These are phyloP conservation scores for Trichomonascus vanleenenianus DNA, from an alignment of 805 yeast genomes.

Conservation along the genomic window DNA sequence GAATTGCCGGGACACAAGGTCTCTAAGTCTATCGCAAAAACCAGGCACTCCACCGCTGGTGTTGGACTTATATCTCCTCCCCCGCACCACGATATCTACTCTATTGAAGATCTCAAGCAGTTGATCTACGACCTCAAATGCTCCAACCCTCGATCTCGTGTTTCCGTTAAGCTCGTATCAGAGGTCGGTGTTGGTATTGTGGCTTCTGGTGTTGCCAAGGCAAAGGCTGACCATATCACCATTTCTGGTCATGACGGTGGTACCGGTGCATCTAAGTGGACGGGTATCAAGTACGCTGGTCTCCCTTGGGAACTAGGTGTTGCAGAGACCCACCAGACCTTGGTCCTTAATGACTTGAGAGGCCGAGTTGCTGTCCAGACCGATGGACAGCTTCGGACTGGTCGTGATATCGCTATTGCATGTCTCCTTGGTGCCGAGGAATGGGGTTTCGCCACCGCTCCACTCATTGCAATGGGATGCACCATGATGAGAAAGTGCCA, in stretches of 20 bases:
- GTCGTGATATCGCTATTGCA: slow-evolving; percentile 94
- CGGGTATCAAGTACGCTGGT: slow-evolving; percentile 95
- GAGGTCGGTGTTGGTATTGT: slow-evolving; percentile 99
- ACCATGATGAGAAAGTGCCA: slow-evolving; percentile 95
- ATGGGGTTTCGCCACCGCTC: slow-evolving; percentile 97
- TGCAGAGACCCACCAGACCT: slow-evolving; percentile 96
- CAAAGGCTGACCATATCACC: slow-evolving; percentile 93
- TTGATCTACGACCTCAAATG: slow-evolving; percentile 94
- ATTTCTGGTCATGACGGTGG: slow-evolving; percentile 99
- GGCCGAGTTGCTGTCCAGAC: slow-evolving; percentile 94
- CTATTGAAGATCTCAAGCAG: slow-evolving; percentile 96
- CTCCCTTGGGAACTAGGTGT: slow-evolving; percentile 98
- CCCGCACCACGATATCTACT: slow-evolving; percentile 97
- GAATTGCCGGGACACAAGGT: slow-evolving; percentile 95
- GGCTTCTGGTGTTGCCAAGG: slow-evolving; percentile 98
- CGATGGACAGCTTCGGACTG: slow-evolving; percentile 97
- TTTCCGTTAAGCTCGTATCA: slow-evolving; percentile 91
- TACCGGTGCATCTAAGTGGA: slow-evolving; percentile 98
- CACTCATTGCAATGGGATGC: slow-evolving; percentile 95
- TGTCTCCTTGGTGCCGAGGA: slow-evolving; percentile 96
- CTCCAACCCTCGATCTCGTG: slow-evolving; percentile 93
- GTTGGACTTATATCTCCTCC: slow-evolving; percentile 98
- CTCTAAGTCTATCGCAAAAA: slow-evolving; percentile 77
- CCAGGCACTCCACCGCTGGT: slow-evolving; percentile 94
- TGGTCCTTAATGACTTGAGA: slow-evolving; percentile 90